These are phyloP conservation scores for Arctium lappa DNA, from an alignment of 129 eudicot species.

Conservation along the genomic window DNA sequence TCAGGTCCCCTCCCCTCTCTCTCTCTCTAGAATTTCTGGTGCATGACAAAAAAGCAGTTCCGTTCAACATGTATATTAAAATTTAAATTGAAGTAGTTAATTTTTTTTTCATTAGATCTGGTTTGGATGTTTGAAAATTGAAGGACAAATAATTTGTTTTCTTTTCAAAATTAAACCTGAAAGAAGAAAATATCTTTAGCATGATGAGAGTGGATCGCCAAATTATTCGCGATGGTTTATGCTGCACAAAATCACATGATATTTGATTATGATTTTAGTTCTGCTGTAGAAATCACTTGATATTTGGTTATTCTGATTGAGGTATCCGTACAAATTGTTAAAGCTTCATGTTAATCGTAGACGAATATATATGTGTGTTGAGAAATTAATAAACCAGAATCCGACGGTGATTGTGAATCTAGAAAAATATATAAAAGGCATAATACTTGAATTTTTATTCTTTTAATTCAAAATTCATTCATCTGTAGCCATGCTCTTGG, in stretches of 20 bases:
- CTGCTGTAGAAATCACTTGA: not conserved
- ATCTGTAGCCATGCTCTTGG: not conserved
- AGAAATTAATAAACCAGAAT: not conserved
- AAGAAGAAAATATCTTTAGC: not conserved
- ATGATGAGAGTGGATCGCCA: not conserved
- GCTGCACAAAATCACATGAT: not conserved
- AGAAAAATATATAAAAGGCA: not conserved
- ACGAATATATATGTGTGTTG: not conserved
- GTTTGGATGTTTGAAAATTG: not conserved
- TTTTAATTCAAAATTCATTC: not conserved
- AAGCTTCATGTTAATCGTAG: not conserved
- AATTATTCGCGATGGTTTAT: not conserved
- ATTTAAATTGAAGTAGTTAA: not conserved
- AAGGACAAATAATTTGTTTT: not conserved
- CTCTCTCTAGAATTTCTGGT: not conserved
- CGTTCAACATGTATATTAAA: not conserved
- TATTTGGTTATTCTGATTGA: not conserved
- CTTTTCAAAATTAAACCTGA: not conserved
- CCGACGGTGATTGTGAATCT: not conserved
- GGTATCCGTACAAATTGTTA: not conserved
- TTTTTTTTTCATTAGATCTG: conserved; percentile 4
- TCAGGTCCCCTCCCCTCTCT: conserved; percentile 35
- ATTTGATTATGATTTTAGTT: not conserved
- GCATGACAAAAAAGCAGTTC: not conserved
- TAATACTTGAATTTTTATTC: not conserved